A percentile compares a stretch with the other conserved stretches of the same genome.
Conservation (phyloP, 2,329 filamentous ascomycete genomes). For the Fusarium sp. region DNA sequence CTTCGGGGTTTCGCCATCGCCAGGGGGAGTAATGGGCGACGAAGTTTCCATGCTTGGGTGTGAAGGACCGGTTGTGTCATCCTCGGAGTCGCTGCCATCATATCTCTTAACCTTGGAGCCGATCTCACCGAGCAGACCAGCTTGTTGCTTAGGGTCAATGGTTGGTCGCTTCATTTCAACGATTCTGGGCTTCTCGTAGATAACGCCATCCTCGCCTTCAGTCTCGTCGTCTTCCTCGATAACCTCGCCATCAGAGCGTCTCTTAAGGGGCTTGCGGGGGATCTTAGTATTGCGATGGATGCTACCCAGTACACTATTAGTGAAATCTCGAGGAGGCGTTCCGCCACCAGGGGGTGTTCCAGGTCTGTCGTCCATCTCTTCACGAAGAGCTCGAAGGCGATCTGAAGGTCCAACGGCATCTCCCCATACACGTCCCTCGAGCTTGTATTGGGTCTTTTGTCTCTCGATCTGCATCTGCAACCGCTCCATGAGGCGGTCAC, state of each 20-base stretch:
- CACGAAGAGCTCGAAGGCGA: conserved; percentile 87
- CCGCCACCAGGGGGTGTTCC: conserved; percentile 60
- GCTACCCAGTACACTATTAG: conserved; percentile 78
- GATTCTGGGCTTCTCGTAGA: conserved; percentile 83
- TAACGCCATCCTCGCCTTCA: conserved; percentile 58
- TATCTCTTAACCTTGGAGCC: conserved; percentile 78
- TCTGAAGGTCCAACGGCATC: conserved; percentile 88
- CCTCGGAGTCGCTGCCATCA: conserved; percentile 79
- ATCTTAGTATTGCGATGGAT: conserved; percentile 71
- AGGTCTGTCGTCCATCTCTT: conserved; percentile 85
- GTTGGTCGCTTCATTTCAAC: conserved; percentile 81
- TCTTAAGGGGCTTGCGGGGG: conserved; percentile 64
- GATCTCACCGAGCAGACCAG: conserved; percentile 75
- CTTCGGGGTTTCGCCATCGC: conserved; percentile 69
- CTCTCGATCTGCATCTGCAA: conserved; percentile 95
- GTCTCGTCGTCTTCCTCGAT: conserved; percentile 64
- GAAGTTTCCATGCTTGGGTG: conserved; percentile 80
- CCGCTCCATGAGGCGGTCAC: conserved; percentile 90
- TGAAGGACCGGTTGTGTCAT: conserved; percentile 78
- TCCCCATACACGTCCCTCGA: conserved; percentile 92
- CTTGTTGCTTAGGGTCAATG: conserved; percentile 72
- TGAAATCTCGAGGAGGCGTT: conserved; percentile 71
- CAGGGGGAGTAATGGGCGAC: conserved; percentile 73
- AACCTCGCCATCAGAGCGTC: conserved; percentile 54
- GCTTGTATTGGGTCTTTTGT: conserved; percentile 97